These are phyloP conservation scores for Heterobasidion annosum DNA, from an alignment of 1,284 basidiomycete genomes.

Conservation along the genomic window DNA sequence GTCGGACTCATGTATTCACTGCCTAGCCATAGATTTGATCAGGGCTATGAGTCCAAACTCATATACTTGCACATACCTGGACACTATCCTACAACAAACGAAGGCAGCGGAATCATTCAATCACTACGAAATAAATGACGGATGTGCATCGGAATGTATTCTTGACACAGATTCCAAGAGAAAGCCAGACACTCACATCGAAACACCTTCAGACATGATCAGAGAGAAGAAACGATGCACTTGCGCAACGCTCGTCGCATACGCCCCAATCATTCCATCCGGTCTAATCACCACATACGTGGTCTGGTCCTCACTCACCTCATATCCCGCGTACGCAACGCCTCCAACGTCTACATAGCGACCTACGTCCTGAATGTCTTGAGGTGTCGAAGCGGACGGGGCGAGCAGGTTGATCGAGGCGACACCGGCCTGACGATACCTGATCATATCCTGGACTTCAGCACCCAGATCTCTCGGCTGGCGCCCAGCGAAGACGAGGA, in stretches of 20 bases:
- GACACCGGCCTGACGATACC: conserved; percentile 2
- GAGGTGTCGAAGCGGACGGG: neutral
- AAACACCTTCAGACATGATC: neutral
- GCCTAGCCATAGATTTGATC: too few relatives aligned
- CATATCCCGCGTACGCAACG: conserved; percentile 12
- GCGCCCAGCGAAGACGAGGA: conserved; percentile 15
- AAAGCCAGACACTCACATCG: neutral
- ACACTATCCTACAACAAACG: too few relatives aligned
- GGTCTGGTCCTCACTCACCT: conserved; percentile 5
- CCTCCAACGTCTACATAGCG: conserved; percentile 9
- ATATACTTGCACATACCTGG: too few relatives aligned
- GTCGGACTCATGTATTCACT: too few relatives aligned
- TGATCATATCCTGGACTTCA: neutral
- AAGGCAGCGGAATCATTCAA: too few relatives aligned
- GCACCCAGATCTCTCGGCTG: neutral
- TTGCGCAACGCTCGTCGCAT: conserved; percentile 9
- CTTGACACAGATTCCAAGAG: too few relatives aligned
- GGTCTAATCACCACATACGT: conserved; percentile 15
- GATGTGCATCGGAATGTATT: too few relatives aligned
- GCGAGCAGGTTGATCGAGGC: conserved; percentile 8
- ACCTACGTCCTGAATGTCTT: neutral
- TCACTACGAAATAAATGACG: too few relatives aligned
- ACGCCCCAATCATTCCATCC: conserved; percentile 17
- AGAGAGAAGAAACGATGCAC: conserved; percentile 11
- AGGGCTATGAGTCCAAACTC: too few relatives aligned